Conservation (phyloP, 345 rosid species). For the Lagerstroemia speciosa region DNA sequence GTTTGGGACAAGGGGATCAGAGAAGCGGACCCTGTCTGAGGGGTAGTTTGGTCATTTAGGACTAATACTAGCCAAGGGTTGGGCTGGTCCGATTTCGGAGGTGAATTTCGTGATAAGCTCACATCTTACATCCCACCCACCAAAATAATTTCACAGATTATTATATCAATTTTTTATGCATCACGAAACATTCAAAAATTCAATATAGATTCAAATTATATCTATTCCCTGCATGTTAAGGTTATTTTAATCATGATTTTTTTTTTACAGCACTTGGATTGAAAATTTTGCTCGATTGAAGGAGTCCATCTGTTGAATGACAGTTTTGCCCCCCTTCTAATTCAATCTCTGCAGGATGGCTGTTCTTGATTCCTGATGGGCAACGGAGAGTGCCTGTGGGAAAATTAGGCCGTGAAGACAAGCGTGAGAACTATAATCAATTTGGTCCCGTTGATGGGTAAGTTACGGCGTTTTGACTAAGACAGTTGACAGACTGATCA, state of each 20-base stretch:
- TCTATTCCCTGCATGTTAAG: too few relatives aligned
- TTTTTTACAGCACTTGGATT: too few relatives aligned
- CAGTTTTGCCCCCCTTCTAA: constrained; percentile 44
- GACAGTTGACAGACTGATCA: too few relatives aligned
- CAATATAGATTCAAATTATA: too few relatives aligned
- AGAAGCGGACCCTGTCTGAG: not conserved
- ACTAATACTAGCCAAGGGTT: not conserved
- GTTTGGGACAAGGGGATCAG: not conserved
- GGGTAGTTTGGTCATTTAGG: constrained; percentile 7
- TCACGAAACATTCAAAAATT: too few relatives aligned
- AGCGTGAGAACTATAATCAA: constrained; percentile 21
- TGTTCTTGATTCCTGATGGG: constrained; percentile 70
- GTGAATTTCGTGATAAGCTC: too few relatives aligned
- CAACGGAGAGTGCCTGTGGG: constrained; percentile 77
- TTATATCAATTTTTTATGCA: too few relatives aligned
- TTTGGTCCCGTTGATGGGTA: not conserved
- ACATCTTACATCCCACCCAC: too few relatives aligned
- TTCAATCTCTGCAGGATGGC: constrained; percentile 45
- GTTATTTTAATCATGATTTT: too few relatives aligned
- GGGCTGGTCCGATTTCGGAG: not conserved
- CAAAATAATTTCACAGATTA: too few relatives aligned
- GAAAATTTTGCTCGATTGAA: too few relatives aligned
- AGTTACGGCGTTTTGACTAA: too few relatives aligned
- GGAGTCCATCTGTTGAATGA: constrained; percentile 23
- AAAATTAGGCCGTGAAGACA: constrained; percentile 65